phyloP scores from a whole-genome alignment of 2,329 filamentous ascomycete genomes.

The Phialophora chinensis region DNA sequence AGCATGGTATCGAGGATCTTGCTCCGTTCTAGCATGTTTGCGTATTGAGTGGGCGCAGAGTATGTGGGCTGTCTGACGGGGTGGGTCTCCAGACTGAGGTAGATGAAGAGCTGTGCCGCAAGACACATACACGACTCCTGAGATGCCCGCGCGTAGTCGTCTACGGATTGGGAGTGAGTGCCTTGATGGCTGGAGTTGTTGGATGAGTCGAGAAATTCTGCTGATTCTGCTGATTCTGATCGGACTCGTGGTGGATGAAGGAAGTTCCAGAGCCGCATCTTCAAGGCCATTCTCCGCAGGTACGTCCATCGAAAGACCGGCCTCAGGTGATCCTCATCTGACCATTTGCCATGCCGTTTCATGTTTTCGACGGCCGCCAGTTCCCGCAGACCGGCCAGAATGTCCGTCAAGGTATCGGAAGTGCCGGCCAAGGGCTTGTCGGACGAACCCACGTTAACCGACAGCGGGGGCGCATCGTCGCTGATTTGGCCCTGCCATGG shows the following conservation, averaged over 20 bases:
- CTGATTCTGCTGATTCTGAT: not conserved
- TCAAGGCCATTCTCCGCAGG: slow-evolving; percentile 14
- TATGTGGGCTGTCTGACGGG: slow-evolving; percentile 13
- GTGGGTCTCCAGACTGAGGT: slow-evolving; percentile 14
- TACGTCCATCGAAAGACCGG: slow-evolving; percentile 15
- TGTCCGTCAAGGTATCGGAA: not conserved
- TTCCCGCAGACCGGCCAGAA: slow-evolving; percentile 9
- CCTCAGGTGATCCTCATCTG: slow-evolving; percentile 14
- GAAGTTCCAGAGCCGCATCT: slow-evolving; percentile 19
- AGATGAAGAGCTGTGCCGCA: slow-evolving; percentile 18
- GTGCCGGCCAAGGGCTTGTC: not conserved
- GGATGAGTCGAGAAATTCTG: not conserved
- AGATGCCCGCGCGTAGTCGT: not conserved
- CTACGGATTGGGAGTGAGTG: not conserved
- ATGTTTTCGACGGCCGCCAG: slow-evolving; percentile 9
- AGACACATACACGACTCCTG: slow-evolving; percentile 9
- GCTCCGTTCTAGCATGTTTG: slow-evolving; percentile 12
- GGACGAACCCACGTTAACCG: not conserved
- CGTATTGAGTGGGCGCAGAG: slow-evolving; percentile 6
- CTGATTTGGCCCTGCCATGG: slow-evolving; percentile 4
- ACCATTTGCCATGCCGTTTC: slow-evolving; percentile 8
- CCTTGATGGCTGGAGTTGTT: not conserved
- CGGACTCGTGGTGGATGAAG: not conserved
- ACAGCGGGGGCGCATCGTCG: not conserved
- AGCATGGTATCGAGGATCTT: slow-evolving; percentile 3